Conservation (phyloP, 371 early-diverging fungal species). For the Syncephalastrum monosporum region DNA sequence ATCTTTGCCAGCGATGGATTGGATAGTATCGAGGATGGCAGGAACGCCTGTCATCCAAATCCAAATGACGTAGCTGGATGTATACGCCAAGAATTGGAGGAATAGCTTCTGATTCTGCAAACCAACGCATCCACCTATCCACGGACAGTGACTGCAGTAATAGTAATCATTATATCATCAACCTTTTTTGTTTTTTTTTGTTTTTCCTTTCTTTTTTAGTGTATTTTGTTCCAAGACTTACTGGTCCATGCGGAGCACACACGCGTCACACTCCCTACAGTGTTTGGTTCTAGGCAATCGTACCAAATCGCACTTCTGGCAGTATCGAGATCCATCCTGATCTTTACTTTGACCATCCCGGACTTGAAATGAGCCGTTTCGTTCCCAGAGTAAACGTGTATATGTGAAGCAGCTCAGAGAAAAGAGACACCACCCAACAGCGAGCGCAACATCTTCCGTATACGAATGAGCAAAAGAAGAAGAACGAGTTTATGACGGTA, state of each 20-base stretch:
- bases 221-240: neutral
- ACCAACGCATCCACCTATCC: conserved; percentile 10
- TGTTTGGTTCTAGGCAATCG: conserved; percentile 7
- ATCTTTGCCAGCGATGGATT: too few species aligned
- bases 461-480: neutral
- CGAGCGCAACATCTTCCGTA: neutral
- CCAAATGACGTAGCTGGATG: conserved; percentile 5
- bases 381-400: too few species aligned
- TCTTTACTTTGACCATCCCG: neutral
- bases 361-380: too few species aligned
- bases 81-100: conserved; percentile 7
- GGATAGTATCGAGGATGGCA: too few species aligned
- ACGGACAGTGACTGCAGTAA: neutral
- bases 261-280: conserved; percentile 9
- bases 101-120: conserved; percentile 3
- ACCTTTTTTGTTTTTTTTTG: too few species aligned
- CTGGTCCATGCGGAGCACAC: conserved; percentile 10
- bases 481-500: too few species aligned
- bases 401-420: too few species aligned
- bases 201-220: too few species aligned
- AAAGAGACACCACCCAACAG: too few species aligned
- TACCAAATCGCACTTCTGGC: neutral
- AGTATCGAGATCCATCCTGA: neutral
- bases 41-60: too few species aligned
- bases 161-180: neutral